These are phyloP conservation scores for Fusarium sp. DNA, from an alignment of 2,329 filamentous ascomycete genomes.

Conservation along the genomic window DNA sequence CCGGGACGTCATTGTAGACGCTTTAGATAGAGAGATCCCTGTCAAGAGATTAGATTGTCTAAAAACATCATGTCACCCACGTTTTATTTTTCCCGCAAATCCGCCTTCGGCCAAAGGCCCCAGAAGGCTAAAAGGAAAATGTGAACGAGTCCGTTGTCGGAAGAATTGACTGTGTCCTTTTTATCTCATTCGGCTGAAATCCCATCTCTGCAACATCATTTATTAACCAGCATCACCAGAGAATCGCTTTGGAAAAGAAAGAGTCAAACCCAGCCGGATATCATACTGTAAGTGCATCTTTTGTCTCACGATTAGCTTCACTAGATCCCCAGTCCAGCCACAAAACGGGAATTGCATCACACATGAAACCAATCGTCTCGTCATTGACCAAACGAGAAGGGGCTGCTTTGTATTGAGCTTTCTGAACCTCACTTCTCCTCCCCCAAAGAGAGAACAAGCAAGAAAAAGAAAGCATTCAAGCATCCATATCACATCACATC, in stretches of 20 bases:
- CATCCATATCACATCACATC: slow-evolving; percentile 1
- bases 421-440: slow-evolving; percentile 6
- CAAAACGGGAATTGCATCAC: slow-evolving; percentile 22
- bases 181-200: slow-evolving; percentile 35
- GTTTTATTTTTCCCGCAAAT: slow-evolving; percentile 29
- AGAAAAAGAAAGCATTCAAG: slow-evolving; percentile 16
- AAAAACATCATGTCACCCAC: slow-evolving; percentile 38
- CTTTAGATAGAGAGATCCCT: slow-evolving; percentile 34
- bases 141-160: slow-evolving; percentile 44
- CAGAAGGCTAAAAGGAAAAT: slow-evolving; percentile 40
- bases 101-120: slow-evolving; percentile 36
- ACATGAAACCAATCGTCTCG: slow-evolving; percentile 16
- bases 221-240: slow-evolving; percentile 8
- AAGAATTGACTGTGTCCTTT: slow-evolving; percentile 27
- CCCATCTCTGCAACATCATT: slow-evolving; percentile 26
- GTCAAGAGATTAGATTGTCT: slow-evolving; percentile 32
- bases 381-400: slow-evolving; percentile 38
- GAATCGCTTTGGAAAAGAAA: neutral
- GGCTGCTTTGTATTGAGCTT: neutral
- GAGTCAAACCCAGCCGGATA: neutral
- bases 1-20: slow-evolving; percentile 26
- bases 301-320: slow-evolving; percentile 19
- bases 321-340: slow-evolving; percentile 31
- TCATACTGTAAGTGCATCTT: slow-evolving; percentile 31
- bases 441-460: neutral